These are phyloP conservation scores for Apiospora sp. DNA, from an alignment of 2,329 filamentous ascomycete species.

Conservation along the genomic window DNA sequence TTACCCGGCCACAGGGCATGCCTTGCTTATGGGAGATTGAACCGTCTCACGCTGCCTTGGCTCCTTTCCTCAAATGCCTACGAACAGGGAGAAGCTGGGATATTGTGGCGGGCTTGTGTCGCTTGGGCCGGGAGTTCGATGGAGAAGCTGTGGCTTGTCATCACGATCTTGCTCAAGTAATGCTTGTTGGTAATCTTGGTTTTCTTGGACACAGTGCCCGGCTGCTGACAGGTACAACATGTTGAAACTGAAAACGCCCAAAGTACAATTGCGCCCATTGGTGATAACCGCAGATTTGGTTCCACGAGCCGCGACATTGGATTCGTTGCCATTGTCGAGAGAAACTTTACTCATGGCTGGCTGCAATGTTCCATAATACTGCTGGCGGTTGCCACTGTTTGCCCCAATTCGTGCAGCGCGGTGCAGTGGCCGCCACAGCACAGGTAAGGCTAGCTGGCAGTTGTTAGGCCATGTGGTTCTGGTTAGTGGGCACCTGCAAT, in stretches of 20 bases:
- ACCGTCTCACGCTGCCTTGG: constrained; percentile 14
- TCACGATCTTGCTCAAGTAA: not conserved
- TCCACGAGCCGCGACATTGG: not conserved
- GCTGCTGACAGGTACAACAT: not conserved
- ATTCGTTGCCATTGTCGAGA: not conserved
- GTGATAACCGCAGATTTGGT: not conserved
- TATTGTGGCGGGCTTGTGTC: not conserved
- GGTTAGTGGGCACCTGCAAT: constrained; percentile 1
- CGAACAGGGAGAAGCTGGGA: not conserved
- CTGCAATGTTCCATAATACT: not conserved
- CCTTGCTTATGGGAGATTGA: constrained; percentile 6
- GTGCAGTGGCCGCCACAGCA: not conserved
- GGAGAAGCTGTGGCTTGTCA: not conserved
- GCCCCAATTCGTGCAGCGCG: not conserved
- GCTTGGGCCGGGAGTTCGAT: not conserved
- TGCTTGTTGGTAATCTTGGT: not conserved
- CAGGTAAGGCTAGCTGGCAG: not conserved
- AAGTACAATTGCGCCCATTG: not conserved
- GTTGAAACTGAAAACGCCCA: not conserved
- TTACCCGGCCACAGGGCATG: not conserved
- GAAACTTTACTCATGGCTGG: not conserved
- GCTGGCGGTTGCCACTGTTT: not conserved
- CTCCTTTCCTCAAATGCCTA: not conserved
- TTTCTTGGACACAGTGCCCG: not conserved
- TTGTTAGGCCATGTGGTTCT: constrained; percentile 5